Percentiles rank a stretch among this genome's conserved stretches.
Evolutionary conservation across 1,284 basidiomycete species (phyloP).

Genomic region (Anthracocystis panici-leucophaei): DNA sequence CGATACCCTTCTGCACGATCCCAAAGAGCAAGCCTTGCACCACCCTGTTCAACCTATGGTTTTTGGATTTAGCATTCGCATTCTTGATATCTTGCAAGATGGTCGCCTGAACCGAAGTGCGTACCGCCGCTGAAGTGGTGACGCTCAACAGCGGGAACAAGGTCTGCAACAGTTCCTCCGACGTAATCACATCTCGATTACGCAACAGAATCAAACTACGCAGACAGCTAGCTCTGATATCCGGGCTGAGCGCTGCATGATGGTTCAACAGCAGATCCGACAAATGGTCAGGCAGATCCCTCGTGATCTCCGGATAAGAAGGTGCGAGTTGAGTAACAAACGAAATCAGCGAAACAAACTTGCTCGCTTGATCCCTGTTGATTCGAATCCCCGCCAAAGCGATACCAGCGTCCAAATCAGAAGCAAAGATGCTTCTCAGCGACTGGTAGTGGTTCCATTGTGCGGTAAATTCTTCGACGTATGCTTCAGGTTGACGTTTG

Average conservation of each 20-base stretch:
- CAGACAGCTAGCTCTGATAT: constrained; percentile 59
- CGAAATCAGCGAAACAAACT: constrained; percentile 61
- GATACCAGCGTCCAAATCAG: constrained; percentile 48
- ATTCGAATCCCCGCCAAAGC: constrained; percentile 38
- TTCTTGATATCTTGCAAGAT: constrained; percentile 95
- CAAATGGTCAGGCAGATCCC: constrained; percentile 54
- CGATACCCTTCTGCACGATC: constrained; percentile 90
- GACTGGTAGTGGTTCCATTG: constrained; percentile 98
- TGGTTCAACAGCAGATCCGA: constrained; percentile 65
- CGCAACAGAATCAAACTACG: constrained; percentile 78
- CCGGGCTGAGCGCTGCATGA: constrained; percentile 61
- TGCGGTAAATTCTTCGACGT: constrained; percentile 96
- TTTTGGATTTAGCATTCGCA: constrained; percentile 88
- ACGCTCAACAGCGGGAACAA: constrained; percentile 90
- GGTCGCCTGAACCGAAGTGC: constrained; percentile 88
- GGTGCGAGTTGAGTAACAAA: constrained; percentile 75
- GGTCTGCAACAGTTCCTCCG: constrained; percentile 89
- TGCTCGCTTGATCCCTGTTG: constrained; percentile 61
- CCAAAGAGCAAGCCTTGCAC: constrained; percentile 95
- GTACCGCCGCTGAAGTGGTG: constrained; percentile 84
- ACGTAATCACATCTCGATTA: constrained; percentile 91
- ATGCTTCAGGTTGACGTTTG: constrained; percentile 87
- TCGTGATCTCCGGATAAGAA: constrained; percentile 59
- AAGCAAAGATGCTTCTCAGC: constrained; percentile 82
- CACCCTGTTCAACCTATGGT: constrained; percentile 94